A percentile compares a stretch with the other conserved stretches of the same genome.
Evolutionary conservation across 192 early-diverging fungal genomes (phyloP).

Genomic region (Powellomyces hirtus): DNA sequence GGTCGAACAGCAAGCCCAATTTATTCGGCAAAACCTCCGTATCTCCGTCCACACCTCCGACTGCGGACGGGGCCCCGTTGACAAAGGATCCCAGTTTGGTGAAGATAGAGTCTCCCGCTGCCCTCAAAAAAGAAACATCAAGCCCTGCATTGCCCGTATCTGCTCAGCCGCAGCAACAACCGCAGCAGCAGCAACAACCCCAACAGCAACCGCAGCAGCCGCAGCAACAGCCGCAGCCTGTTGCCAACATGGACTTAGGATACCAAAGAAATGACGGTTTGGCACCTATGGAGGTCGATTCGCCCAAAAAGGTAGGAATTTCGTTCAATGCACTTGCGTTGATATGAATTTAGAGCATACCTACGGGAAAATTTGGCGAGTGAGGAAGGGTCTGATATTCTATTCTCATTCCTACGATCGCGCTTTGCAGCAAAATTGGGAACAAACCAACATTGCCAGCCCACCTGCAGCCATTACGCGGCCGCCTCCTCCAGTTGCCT

Average conservation of each 20-base stretch:
- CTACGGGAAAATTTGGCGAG: too few relatives aligned
- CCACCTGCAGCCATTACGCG: constrained; percentile 18
- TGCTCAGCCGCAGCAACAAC: background rate
- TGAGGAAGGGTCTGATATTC: background rate
- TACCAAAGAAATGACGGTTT: background rate
- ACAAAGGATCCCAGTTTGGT: constrained; percentile 1
- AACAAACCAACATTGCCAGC: background rate
- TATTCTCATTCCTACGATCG: background rate
- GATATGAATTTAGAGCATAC: too few relatives aligned
- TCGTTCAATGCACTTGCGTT: background rate
- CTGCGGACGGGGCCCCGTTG: background rate
- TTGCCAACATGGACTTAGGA: background rate
- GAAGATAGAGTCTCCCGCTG: background rate
- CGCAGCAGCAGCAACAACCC: background rate
- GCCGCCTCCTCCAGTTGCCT: background rate
- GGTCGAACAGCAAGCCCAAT: constrained; percentile 7
- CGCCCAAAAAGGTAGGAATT: background rate
- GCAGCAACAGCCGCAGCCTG: background rate
- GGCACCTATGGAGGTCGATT: constrained; percentile 4
- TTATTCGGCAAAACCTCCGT: constrained; percentile 7
- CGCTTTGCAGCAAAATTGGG: background rate
- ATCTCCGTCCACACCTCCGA: background rate
- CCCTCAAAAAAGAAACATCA: background rate
- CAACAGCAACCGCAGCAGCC: background rate
- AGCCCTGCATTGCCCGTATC: background rate